Evolutionary conservation across 2,329 filamentous ascomycete genomes (phyloP).

Genomic region (Didymella pomorum): DNA sequence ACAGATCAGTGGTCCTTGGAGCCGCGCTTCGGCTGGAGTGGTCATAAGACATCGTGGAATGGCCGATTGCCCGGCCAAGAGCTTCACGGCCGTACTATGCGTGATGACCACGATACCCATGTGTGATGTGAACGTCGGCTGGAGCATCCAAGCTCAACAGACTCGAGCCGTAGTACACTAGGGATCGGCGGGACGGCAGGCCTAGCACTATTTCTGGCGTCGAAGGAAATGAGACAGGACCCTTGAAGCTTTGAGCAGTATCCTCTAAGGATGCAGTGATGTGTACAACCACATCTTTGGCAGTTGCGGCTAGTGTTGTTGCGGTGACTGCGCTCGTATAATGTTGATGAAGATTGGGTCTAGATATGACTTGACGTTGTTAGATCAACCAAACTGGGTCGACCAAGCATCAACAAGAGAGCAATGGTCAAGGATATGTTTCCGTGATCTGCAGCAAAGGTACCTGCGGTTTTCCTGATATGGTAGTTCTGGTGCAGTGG

Average conservation of each 20-base stretch:
- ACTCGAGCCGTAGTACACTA: slow-evolving; percentile 6
- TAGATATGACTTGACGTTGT: slow-evolving; percentile 6
- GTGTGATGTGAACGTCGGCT: not conserved
- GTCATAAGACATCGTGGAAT: not conserved
- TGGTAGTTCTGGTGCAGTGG: slow-evolving; percentile 7
- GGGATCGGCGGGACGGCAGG: slow-evolving; percentile 10
- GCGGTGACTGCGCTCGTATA: not conserved
- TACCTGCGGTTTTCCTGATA: not conserved
- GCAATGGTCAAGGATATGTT: not conserved
- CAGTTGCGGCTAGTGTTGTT: not conserved
- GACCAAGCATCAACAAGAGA: not conserved
- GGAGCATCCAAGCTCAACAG: not conserved
- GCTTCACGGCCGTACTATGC: not conserved
- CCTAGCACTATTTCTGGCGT: slow-evolving; percentile 18
- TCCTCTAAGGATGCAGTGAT: not conserved
- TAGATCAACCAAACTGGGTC: not conserved
- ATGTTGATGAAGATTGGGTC: slow-evolving; percentile 3
- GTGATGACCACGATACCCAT: not conserved
- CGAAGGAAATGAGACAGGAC: slow-evolving; percentile 8
- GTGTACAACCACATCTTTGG: not conserved
- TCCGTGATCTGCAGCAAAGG: not conserved
- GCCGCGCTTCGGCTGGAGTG: not conserved
- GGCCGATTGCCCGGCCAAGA: not conserved
- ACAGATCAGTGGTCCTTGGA: slow-evolving; percentile 2
- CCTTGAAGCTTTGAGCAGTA: not conserved